A percentile compares a stretch with the other conserved stretches of the same genome.
Evolutionary conservation across 1,139 yeast species (phyloP).

Genomic region (Diutina neorugosa): DNA sequence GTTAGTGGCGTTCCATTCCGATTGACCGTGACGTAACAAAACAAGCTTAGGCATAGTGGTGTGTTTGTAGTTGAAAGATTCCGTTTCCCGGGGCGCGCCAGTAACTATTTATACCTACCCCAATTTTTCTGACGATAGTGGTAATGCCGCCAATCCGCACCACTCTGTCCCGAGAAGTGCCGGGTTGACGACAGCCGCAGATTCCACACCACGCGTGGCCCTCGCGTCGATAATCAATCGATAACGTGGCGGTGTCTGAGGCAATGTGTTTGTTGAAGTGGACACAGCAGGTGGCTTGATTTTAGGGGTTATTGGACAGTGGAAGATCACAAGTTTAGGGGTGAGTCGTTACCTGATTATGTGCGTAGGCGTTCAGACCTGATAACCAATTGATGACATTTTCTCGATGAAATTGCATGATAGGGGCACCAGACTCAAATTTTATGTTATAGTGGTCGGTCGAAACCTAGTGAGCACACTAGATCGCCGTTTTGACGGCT

Average conservation of each 20-base stretch:
- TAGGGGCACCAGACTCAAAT: no score
- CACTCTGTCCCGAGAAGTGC: slow-evolving; percentile 50
- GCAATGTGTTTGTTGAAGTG: no score
- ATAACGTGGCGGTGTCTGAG: neutral
- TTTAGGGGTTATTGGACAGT: no score
- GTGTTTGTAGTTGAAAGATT: neutral
- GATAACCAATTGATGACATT: no score
- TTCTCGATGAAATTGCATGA: no score
- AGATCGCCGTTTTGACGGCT: no score
- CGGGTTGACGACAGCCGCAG: slow-evolving; percentile 10
- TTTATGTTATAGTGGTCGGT: no score
- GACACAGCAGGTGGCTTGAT: no score
- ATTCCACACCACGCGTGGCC: neutral
- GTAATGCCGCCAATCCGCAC: slow-evolving; percentile 28
- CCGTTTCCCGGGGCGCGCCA: neutral
- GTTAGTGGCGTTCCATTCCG: slow-evolving; percentile 98
- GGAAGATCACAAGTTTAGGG: no score
- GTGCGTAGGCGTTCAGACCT: no score
- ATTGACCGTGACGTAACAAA: slow-evolving; percentile 69
- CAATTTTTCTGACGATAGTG: neutral
- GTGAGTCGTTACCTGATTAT: no score
- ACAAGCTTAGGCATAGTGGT: slow-evolving; percentile 1
- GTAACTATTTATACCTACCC: neutral
- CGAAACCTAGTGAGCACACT: no score
- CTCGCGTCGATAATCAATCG: neutral